phyloP scores from a whole-genome alignment of 345 rosid species.

The Laguncularia racemosa region DNA sequence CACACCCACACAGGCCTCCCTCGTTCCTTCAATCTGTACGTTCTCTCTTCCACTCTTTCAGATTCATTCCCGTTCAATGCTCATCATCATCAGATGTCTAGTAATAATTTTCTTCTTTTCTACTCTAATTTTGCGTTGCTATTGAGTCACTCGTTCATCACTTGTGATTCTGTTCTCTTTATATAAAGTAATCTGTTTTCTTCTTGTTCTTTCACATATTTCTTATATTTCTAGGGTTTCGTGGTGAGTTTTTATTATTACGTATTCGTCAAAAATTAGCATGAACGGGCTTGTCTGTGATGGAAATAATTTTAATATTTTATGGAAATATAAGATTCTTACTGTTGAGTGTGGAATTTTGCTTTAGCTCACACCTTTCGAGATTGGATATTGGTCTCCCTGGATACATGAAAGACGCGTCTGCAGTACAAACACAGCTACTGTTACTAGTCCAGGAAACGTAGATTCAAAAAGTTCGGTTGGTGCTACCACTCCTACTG shows the following conservation, averaged over 20 bases:
- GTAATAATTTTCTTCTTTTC: neutral
- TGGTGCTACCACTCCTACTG: slow-evolving; percentile 24
- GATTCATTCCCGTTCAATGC: neutral
- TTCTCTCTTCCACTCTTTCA: neutral
- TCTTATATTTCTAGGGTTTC: too few relatives aligned
- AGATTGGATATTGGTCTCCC: slow-evolving; percentile 20
- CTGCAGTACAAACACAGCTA: slow-evolving; percentile 19
- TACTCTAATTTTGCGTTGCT: neutral
- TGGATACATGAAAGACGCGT: slow-evolving; percentile 28
- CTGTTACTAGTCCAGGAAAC: slow-evolving; percentile 15
- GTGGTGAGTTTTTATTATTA: neutral
- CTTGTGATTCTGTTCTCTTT: too few relatives aligned
- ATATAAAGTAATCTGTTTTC: too few relatives aligned
- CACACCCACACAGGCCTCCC: slow-evolving; percentile 18
- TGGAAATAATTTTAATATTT: neutral
- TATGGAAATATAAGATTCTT: neutral
- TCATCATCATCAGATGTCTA: neutral
- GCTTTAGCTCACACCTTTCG: slow-evolving; percentile 28
- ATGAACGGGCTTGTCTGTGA: neutral
- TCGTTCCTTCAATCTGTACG: slow-evolving; percentile 34
- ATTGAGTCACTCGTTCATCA: too few relatives aligned
- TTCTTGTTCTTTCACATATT: too few relatives aligned
- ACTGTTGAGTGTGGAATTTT: neutral
- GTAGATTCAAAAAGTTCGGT: slow-evolving; percentile 12
- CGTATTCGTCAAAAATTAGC: neutral